Evolutionary conservation across 176 grass and related monocot species (phyloP).

Genomic region (Secale cereale): DNA sequence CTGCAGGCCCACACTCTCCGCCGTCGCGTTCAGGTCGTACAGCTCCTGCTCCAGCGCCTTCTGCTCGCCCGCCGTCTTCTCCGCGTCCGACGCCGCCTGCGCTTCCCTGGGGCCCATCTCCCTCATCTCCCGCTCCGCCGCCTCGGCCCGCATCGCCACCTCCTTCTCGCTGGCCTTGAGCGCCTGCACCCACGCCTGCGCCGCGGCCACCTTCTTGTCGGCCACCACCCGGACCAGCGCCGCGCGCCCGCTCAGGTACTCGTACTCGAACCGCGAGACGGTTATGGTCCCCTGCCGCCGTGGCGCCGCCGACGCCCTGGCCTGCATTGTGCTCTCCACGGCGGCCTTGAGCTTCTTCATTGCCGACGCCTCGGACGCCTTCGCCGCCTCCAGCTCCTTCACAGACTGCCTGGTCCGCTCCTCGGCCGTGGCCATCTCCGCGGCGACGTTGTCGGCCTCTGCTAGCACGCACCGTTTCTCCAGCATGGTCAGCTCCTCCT

Average conservation of each 20-base stretch:
- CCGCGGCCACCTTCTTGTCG: constrained; percentile 79
- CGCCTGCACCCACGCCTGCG: constrained; percentile 70
- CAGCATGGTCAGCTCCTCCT: constrained; percentile 44
- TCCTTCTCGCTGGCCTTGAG: constrained; percentile 65
- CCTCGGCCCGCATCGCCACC: constrained; percentile 35
- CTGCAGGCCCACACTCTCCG: constrained; percentile 27
- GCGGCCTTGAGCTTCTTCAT: constrained; percentile 62
- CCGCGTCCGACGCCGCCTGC: constrained; percentile 9
- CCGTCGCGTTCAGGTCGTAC: constrained; percentile 38
- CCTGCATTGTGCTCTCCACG: constrained; percentile 42
- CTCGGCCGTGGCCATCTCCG: constrained; percentile 34
- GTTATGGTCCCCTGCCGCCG: constrained; percentile 31
- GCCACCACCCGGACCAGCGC: constrained; percentile 51
- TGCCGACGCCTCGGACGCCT: constrained; percentile 51
- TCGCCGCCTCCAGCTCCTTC: constrained; percentile 60
- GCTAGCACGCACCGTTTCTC: constrained; percentile 38
- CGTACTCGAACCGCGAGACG: constrained; percentile 79
- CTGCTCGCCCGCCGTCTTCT: constrained; percentile 24
- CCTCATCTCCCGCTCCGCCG: constrained; percentile 26
- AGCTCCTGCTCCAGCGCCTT: constrained; percentile 38
- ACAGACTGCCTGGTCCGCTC: constrained; percentile 28
- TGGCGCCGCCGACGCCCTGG: constrained; percentile 21
- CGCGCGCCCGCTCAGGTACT: constrained; percentile 63
- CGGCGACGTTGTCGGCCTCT: constrained; percentile 29
- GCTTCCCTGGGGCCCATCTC: constrained; percentile 29